Conservation (phyloP, 768 basidiomycete species). For the Xanthoconium stramineum region DNA sequence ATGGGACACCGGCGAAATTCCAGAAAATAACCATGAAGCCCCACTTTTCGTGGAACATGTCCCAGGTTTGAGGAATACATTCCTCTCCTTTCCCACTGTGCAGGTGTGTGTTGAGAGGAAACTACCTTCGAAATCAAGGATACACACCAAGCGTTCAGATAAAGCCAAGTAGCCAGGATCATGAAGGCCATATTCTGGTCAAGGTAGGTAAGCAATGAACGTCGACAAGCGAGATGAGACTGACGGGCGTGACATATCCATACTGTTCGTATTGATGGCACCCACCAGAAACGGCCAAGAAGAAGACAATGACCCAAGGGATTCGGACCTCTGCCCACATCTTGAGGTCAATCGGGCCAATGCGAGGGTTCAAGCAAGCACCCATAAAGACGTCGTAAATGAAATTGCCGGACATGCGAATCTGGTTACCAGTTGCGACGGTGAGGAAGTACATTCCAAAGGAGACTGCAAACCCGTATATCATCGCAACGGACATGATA, state of each 20-base stretch:
- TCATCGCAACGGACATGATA: constrained; percentile 93
- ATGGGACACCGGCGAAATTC: constrained; percentile 92
- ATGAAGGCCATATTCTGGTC: constrained; percentile 93
- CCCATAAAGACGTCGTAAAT: constrained; percentile 98
- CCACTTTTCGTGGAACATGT: constrained; percentile 99
- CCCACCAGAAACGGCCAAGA: constrained; percentile 86
- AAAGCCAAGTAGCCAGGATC: constrained; percentile 93
- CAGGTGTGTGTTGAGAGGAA: constrained; percentile 1
- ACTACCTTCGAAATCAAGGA: background rate
- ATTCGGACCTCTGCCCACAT: constrained; percentile 99
- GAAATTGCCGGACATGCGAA: constrained; percentile 93
- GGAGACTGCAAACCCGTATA: constrained; percentile 81
- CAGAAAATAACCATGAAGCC: constrained; percentile 99
- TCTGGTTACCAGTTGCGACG: constrained; percentile 70
- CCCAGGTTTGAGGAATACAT: constrained; percentile 96
- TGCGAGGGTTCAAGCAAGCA: constrained; percentile 87
- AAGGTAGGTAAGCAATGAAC: background rate
- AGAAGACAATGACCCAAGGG: constrained; percentile 95
- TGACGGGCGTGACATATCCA: constrained; percentile 88
- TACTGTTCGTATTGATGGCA: constrained; percentile 93
- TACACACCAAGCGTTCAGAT: constrained; percentile 87
- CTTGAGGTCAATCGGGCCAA: constrained; percentile 90
- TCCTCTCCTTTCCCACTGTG: constrained; percentile 86
- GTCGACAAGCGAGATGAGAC: constrained; percentile 23
- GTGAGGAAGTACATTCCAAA: constrained; percentile 79